phyloP scores from a whole-genome alignment of 2,329 filamentous ascomycete species.

The Fonsecaea multimorphosa region DNA sequence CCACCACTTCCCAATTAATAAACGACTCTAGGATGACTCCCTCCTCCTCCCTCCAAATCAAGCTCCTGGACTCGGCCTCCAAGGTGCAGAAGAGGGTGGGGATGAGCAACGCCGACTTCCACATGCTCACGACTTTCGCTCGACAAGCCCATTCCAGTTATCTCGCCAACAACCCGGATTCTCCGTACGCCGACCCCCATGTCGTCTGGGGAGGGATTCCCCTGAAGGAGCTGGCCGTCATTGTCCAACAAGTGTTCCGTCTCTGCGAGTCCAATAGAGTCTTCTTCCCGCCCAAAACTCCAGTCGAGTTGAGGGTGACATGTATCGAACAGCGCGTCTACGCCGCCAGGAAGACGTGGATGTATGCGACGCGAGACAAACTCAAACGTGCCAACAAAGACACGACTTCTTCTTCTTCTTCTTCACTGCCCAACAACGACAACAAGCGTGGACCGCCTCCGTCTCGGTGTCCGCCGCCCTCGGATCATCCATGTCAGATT shows the following conservation, averaged over 20 bases:
- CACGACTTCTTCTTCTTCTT: too few species aligned
- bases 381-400: background rate
- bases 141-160: background rate
- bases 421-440: too few species aligned
- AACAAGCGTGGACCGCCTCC: background rate
- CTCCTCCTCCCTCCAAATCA: background rate
- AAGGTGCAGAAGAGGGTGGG: background rate
- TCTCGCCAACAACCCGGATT: background rate
- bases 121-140: background rate
- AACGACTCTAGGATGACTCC: too few species aligned
- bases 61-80: background rate
- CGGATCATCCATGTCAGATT: too few species aligned
- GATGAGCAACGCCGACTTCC: background rate
- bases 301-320: background rate
- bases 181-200: background rate
- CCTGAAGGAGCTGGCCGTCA: background rate
- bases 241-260: too few species aligned
- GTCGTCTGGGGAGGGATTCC: background rate
- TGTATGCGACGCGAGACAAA: too few species aligned
- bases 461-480: too few species aligned
- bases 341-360: background rate
- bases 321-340: background rate
- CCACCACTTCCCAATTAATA: too few species aligned
- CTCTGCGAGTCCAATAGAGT: too few species aligned
- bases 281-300: background rate